Base-by-base conservation (phyloP, 2,329 filamentous ascomycete genomes). In the Penicillium oxalicum region DNA sequence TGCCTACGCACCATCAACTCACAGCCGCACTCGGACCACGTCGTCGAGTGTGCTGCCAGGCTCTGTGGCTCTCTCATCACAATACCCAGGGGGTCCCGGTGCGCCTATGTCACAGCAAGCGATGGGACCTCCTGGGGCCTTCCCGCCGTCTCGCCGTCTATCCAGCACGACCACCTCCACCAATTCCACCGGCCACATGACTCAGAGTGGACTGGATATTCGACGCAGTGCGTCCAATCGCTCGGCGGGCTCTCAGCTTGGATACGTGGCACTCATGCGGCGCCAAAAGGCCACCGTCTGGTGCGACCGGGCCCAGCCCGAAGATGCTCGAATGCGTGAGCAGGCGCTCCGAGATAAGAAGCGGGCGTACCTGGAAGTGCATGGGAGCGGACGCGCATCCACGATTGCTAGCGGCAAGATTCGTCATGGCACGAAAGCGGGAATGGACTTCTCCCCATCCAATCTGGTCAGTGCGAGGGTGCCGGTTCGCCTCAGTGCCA, bases 221-320 rank as follows among this genome's bases (percentile, higher is more conserved):
- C 84, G 87, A 51, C 82, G 90, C 57, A 94, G 88, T 27, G 88
- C 84, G 28, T 95, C 89, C 3, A 87, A 86, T 44, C 83, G 88
- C 60, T 94, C 88, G 24, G 80, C 78, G 53, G 75, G 74, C 47
- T 75, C 75, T 12, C 79, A 80, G 53, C 73, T 86, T n/a, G 84
- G 89, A 56, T 98, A 98, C 70, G 93, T 98, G 44, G 91, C 93
- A 33, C 78, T 96, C n/a, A 85, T 98, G 73, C 83, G 93, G 54
- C 91, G 91, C 68, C 93, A 98, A 71, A 97, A 97, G 69, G 93
- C 90, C 29, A 98, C 93, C 0, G 93, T 98, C 4, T 98, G 93
- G 93, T 96, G 91, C 74, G 93, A 97, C 66, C 86, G 91, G 46
- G 81, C 91, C 8, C 93, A 98, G 68, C 84, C 88, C 53, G 90